phyloP scores from a whole-genome alignment of 176 grass and related monocot species.

The Elaeis guineensis region DNA sequence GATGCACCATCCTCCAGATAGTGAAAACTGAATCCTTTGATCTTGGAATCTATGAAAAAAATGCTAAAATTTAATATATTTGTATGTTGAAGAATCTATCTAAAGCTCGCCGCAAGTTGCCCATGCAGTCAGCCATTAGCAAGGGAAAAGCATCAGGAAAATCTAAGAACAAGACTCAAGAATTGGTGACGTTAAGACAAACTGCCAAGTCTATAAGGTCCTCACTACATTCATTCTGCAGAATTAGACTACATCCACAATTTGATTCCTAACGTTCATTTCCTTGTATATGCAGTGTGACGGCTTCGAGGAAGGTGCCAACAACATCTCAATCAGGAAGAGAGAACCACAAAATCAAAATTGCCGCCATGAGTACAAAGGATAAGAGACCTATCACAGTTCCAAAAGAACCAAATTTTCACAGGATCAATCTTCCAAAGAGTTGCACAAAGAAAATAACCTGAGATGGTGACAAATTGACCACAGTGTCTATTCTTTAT shows the following conservation, averaged over 20 bases:
- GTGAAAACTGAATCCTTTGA: too few species aligned
- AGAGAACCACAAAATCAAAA: background rate
- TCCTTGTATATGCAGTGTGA: too few species aligned
- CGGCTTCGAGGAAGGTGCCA: background rate
- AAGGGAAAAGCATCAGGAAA: conserved; percentile 1
- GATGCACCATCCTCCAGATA: too few species aligned
- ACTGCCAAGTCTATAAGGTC: too few species aligned
- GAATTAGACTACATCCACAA: too few species aligned
- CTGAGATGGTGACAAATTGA: background rate
- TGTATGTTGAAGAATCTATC: too few species aligned
- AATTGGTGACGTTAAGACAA: background rate
- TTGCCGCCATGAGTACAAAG: background rate
- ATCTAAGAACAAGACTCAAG: background rate
- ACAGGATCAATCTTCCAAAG: conserved; percentile 3
- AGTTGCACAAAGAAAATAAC: conserved; percentile 1
- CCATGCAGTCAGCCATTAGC: background rate
- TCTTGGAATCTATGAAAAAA: background rate
- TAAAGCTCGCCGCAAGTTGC: too few species aligned
- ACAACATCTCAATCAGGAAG: background rate
- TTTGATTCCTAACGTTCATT: too few species aligned
- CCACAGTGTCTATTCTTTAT: too few species aligned
- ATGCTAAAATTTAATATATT: background rate
- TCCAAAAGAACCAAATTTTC: conserved; percentile 8
- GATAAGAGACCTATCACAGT: background rate
- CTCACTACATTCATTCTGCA: too few species aligned